Evolutionary conservation across 2,329 filamentous ascomycete genomes (phyloP), one percentile per base, ranked within the genome.

Genomic region (Fusarium metavorans): DNA sequence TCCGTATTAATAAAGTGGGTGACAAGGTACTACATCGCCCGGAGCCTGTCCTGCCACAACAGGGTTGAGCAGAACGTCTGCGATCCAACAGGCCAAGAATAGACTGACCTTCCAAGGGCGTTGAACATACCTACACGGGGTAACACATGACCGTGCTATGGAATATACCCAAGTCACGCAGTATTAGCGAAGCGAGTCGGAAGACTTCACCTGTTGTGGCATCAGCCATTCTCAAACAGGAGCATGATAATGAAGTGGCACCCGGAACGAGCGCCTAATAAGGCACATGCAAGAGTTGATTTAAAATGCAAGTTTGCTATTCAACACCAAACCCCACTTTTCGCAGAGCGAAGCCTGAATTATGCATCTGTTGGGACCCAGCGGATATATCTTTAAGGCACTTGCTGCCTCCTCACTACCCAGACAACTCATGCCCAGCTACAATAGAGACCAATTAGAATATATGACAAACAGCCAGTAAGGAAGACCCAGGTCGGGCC

Each of bases 401-500:
- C 27, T 3, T 8, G 20, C 43, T 25, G 14, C 13, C 9, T n/a
- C 25, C 25, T 27, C 5, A 14, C 18, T 27, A 27, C 27, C 27
- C 2, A 10, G 4, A 30, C 48, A 52, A 52, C 10, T 6, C 18
- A 32, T n/a, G 18, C 6, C 10, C 18, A 32, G 18, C 0, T 5
- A 20, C 11, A 32, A 5, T n/a, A 14, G 48, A 13, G 6, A 10
- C 6, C 18, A 5, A 20, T 1, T 8, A 13, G 27, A 7, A 32
- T 18, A 14, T 3, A 4, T 6, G 18, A 13, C 8, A 32, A 1
- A 8, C 7, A 32, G 6, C 11, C 0, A 32, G 32, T 0, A 32
- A 13, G 13, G 18, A 52, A 32, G 18, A 11, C 10, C 6, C 18
- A n/a, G 13, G 6, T 14, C n/a, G 27, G 6, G 1, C 2, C 2